Evolutionary conservation across 163 green algal genomes (phyloP), one percentile per base, ranked within the genome.

Genomic region (Scenedesmus sp.): DNA sequence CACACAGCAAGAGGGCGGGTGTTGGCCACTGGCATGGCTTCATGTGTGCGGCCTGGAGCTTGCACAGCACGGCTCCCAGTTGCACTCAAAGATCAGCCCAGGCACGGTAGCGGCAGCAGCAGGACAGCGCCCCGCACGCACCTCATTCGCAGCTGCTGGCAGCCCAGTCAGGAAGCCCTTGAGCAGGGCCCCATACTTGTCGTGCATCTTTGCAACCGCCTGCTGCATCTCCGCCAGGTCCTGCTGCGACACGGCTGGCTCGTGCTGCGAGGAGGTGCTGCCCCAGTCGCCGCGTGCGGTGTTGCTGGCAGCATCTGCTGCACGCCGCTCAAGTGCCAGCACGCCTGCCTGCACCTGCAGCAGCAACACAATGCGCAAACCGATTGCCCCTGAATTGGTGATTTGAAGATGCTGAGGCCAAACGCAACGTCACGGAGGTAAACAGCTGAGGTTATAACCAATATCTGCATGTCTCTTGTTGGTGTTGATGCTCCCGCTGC

Each of bases 271-370:
- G 8, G 57, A 60, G 23, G 88, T 94, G 20, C n/a, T 95, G 74
- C 95, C 95, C 95, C 95, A 97, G 62, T 94, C 83, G 20, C 94
- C 94, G 46, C 66, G 66, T 4, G 91, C 90, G 10, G 88, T 96
- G 70, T 88, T 90, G 82, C 84, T 59, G 81, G 90, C 82, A 64
- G 88, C 88, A 62, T 57, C 10, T 26, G n/a, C 76, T 6, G 73
- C 62, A 54, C 57, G 92, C 26, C 73, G 76, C 77, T 84, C 73
- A 26, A 92, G 46, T 52, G 52, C 62, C 10, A 87, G 54, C 66
- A 88, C 46, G 16, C 82, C 91, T 52, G 23, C 54, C 66, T 93
- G 84, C 2, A 95, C 93, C 91, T 94, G 90, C 92, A 88, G n/a
- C 4, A 66, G 88, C 7, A 54, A 67, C 23, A 85, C n/a, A 1